Conservation (phyloP, 1,284 basidiomycete species). For the Apiotrichum sp. region DNA sequence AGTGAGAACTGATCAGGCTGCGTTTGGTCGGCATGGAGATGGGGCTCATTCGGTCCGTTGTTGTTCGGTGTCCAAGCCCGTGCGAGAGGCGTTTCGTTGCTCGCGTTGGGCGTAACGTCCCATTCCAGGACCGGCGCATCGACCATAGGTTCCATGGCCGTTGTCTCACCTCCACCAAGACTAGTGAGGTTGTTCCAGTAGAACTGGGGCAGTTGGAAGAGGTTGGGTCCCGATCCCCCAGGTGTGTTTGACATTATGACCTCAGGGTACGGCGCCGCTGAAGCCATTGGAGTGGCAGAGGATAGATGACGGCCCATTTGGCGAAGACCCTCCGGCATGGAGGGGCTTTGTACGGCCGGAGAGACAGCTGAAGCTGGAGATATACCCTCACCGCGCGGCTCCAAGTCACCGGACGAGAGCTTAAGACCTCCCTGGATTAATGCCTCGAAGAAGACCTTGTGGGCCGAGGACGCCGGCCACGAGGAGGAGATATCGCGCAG, state of each 20-base stretch:
- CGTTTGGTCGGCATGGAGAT: no score
- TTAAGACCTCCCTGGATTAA: conserved; percentile 38
- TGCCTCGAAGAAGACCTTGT: conserved; percentile 43
- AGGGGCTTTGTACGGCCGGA: neutral
- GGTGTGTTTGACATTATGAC: neutral
- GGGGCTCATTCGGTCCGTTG: no score
- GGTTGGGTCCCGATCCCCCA: neutral
- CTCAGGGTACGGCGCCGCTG: no score
- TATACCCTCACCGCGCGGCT: neutral
- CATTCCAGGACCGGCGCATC: conserved; percentile 4
- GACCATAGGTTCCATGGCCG: neutral
- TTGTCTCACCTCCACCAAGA: neutral
- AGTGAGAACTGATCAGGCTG: neutral
- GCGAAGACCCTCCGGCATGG: conserved; percentile 17
- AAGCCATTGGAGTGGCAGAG: neutral
- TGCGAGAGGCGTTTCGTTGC: no score
- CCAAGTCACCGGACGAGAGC: conserved; percentile 11
- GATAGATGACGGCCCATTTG: conserved; percentile 19
- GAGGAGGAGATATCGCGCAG: conserved; percentile 34
- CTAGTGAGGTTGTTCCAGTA: conserved; percentile 35
- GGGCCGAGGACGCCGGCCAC: conserved; percentile 40
- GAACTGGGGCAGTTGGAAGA: conserved; percentile 35
- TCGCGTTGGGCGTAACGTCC: neutral
- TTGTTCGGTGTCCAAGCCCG: no score
- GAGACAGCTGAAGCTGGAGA: neutral